Evolutionary conservation across 768 basidiomycete species (phyloP).

Genomic region (Neoboletus subvelutipes): DNA sequence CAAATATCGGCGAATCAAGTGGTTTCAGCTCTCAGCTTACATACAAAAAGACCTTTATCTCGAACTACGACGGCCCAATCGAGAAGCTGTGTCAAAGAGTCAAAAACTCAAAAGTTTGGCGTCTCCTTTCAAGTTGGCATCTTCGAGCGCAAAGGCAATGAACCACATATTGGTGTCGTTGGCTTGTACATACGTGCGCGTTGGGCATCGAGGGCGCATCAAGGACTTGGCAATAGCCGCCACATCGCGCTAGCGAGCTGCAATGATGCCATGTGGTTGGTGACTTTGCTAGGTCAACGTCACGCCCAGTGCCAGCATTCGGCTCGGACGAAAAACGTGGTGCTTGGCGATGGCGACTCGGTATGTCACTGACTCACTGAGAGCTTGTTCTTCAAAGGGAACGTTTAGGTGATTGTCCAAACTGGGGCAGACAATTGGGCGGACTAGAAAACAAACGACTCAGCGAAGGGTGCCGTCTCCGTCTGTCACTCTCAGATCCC

Average conservation of each 20-base stretch:
- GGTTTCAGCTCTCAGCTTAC: too few relatives aligned
- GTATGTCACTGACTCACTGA: neutral
- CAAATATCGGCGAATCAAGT: too few relatives aligned
- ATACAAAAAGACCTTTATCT: neutral
- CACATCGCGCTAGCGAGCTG: neutral
- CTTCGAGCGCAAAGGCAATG: neutral
- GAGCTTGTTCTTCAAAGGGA: slow-evolving; percentile 10
- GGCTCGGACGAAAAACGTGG: slow-evolving; percentile 9
- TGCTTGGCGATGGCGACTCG: slow-evolving; percentile 2
- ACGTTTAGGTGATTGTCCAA: slow-evolving; percentile 12
- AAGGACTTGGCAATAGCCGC: neutral
- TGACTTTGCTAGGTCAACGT: neutral
- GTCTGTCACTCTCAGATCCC: slow-evolving; percentile 2
- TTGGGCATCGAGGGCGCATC: too few relatives aligned
- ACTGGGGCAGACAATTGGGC: slow-evolving; percentile 27
- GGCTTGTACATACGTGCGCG: neutral
- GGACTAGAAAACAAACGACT: slow-evolving; percentile 20
- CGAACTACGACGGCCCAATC: neutral
- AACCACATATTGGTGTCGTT: neutral
- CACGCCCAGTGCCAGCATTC: neutral
- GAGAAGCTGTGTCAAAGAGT: neutral
- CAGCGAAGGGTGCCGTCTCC: slow-evolving; percentile 15
- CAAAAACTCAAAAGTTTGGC: neutral
- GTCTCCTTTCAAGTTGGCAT: too few relatives aligned
- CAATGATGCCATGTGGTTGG: neutral